phyloP scores from a whole-genome alignment of 2,329 filamentous ascomycete species.

The Colletotrichum graminicola region DNA sequence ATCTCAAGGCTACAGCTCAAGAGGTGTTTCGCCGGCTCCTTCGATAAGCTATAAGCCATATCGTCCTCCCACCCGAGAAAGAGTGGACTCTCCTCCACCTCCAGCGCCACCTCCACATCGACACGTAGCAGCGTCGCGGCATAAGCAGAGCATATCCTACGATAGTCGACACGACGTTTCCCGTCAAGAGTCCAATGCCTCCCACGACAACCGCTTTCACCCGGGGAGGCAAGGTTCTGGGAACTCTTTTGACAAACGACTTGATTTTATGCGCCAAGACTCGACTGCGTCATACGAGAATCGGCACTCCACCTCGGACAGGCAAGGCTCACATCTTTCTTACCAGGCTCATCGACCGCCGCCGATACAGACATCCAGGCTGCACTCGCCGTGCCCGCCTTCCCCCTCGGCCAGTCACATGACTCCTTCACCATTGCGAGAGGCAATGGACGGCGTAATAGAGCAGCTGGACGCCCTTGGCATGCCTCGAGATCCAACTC shows the following conservation, averaged over 20 bases:
- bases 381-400: conserved; percentile 73
- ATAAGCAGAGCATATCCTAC: conserved; percentile 51
- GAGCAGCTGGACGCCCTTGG: conserved; percentile 92
- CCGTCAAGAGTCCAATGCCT: conserved; percentile 55
- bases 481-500: conserved; percentile 66
- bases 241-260: conserved; percentile 55
- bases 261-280: conserved; percentile 46
- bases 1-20: conserved; percentile 50
- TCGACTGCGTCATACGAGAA: conserved; percentile 51
- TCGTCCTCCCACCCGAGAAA: conserved; percentile 47
- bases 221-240: conserved; percentile 55
- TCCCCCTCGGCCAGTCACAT: conserved; percentile 76
- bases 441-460: conserved; percentile 99
- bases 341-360: conserved; percentile 51
- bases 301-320: conserved; percentile 46
- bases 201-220: conserved; percentile 53
- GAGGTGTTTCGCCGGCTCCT: conserved; percentile 56
- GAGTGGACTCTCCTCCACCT: conserved; percentile 76
- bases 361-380: conserved; percentile 66
- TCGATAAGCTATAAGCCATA: conserved; percentile 50
- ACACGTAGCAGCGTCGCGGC: conserved; percentile 61
- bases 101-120: conserved; percentile 88
- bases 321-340: conserved; percentile 56
- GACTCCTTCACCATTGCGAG: conserved; percentile 91
- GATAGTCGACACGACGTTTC: conserved; percentile 47